Percentiles rank a stretch among this genome's conserved stretches.
Evolutionary conservation across 2,329 filamentous ascomycete genomes (phyloP).

Genomic region (Fusarium dimerum): DNA sequence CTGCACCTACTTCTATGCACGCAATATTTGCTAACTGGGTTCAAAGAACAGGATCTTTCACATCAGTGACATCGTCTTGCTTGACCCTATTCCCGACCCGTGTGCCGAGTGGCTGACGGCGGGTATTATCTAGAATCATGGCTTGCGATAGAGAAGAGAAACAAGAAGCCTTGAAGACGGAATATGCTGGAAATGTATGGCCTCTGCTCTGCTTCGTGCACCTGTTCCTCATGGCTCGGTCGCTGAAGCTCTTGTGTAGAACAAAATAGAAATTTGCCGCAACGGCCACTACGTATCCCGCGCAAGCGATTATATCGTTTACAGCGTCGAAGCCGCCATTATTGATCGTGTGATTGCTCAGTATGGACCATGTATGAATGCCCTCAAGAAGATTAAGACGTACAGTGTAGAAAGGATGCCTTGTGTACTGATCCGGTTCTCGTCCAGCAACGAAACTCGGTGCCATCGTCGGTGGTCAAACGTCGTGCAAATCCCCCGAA

Average conservation of each 20-base stretch:
- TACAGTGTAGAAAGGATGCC: conserved; percentile 1
- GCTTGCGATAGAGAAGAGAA: conserved; percentile 93
- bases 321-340: conserved; percentile 92
- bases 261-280: conserved; percentile 81
- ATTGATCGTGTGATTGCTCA: conserved; percentile 85
- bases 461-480: conserved; percentile 95
- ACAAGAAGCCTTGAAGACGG: conserved; percentile 75
- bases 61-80: neutral
- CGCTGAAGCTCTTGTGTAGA: conserved; percentile 59
- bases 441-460: conserved; percentile 83
- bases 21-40: conserved; percentile 24
- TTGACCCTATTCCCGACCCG: conserved; percentile 10
- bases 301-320: conserved; percentile 97
- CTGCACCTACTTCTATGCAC: conserved; percentile 2
- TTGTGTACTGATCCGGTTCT: neutral
- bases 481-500: conserved; percentile 96
- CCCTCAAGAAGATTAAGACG: neutral
- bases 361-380: conserved; percentile 81
- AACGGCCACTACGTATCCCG: conserved; percentile 96
- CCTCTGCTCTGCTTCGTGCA: conserved; percentile 30
- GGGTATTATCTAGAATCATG: conserved; percentile 67
- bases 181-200: conserved; percentile 85
- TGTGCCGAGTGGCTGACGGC: conserved; percentile 32
- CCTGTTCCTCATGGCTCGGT: conserved; percentile 26
- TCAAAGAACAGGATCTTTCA: conserved; percentile 15